Evolutionary conservation across 2,329 filamentous ascomycete species (phyloP).

Genomic region (Clonostachys solani): DNA sequence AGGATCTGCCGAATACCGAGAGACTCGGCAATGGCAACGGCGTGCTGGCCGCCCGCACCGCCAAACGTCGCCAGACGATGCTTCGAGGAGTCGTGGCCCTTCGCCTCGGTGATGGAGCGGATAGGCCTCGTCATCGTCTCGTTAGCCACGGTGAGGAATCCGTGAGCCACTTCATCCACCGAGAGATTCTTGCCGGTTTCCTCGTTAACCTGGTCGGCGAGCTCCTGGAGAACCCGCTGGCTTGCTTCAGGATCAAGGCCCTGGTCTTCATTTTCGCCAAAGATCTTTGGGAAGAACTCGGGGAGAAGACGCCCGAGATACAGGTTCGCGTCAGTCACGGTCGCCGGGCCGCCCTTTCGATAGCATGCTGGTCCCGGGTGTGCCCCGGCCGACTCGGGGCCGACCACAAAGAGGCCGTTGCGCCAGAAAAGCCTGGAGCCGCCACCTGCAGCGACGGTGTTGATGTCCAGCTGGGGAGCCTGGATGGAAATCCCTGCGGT

Average conservation of each 20-base stretch:
- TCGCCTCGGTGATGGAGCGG: slow-evolving; percentile 84
- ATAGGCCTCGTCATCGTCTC: slow-evolving; percentile 91
- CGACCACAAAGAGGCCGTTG: slow-evolving; percentile 87
- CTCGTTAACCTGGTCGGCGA: slow-evolving; percentile 73
- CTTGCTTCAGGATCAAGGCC: slow-evolving; percentile 74
- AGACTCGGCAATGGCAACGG: slow-evolving; percentile 83
- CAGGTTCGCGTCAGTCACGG: slow-evolving; percentile 91
- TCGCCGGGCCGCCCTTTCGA: slow-evolving; percentile 81
- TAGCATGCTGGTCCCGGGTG: slow-evolving; percentile 91
- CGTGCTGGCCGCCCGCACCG: slow-evolving; percentile 87
- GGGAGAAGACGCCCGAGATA: slow-evolving; percentile 80
- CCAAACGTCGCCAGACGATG: slow-evolving; percentile 92
- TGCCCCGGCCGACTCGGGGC: slow-evolving; percentile 83
- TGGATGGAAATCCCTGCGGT: slow-evolving; percentile 94
- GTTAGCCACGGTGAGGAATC: slow-evolving; percentile 86
- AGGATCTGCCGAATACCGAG: slow-evolving; percentile 83
- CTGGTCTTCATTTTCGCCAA: slow-evolving; percentile 83
- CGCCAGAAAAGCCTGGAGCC: slow-evolving; percentile 82
- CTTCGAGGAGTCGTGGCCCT: slow-evolving; percentile 85
- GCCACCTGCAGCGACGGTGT: slow-evolving; percentile 89
- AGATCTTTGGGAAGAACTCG: slow-evolving; percentile 93
- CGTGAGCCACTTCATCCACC: slow-evolving; percentile 81
- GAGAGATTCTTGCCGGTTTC: slow-evolving; percentile 71
- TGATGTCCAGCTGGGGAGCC: slow-evolving; percentile 88
- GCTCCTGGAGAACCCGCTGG: slow-evolving; percentile 67